A percentile compares a stretch with the other conserved stretches of the same genome.
These are phyloP conservation scores for Durio zibethinus DNA, from an alignment of 345 rosid species.

Conservation along the genomic window DNA sequence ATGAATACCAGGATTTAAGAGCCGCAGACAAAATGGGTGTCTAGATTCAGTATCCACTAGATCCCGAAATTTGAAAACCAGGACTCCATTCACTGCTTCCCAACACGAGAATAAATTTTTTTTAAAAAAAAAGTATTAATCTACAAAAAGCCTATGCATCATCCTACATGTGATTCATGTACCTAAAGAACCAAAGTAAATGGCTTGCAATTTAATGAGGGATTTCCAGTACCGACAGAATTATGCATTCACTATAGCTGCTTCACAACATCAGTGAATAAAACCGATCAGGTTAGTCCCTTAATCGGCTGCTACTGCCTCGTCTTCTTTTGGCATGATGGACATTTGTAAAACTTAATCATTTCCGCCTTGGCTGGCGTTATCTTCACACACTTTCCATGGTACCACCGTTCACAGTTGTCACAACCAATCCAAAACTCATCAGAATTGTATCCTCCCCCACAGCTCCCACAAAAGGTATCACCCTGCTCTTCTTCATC, in stretches of 20 bases:
- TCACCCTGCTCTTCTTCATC: conserved; percentile 85
- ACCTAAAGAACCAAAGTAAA: not conserved
- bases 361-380: conserved; percentile 80
- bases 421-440: conserved; percentile 93
- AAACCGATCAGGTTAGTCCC: not conserved
- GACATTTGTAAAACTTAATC: conserved; percentile 87
- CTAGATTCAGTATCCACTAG: too few relatives aligned
- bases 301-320: conserved; percentile 32
- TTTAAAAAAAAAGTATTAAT: not conserved
- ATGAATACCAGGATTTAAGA: too few relatives aligned
- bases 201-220: not conserved
- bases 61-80: not conserved
- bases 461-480: conserved; percentile 81
- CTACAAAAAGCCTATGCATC: conserved; percentile 6
- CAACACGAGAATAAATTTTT: not conserved
- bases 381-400: conserved; percentile 83
- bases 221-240: not conserved
- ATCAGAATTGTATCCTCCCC: conserved; percentile 66
- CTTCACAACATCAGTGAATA: conserved; percentile 16
- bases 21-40: too few relatives aligned
- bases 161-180: not conserved
- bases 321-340: conserved; percentile 72
- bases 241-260: not conserved
- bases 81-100: not conserved
- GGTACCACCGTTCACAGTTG: conserved; percentile 85